Evolutionary conservation across 345 rosid species (phyloP), one percentile per base, ranked within the genome.

Genomic region (Leavenworthia alabamica): DNA sequence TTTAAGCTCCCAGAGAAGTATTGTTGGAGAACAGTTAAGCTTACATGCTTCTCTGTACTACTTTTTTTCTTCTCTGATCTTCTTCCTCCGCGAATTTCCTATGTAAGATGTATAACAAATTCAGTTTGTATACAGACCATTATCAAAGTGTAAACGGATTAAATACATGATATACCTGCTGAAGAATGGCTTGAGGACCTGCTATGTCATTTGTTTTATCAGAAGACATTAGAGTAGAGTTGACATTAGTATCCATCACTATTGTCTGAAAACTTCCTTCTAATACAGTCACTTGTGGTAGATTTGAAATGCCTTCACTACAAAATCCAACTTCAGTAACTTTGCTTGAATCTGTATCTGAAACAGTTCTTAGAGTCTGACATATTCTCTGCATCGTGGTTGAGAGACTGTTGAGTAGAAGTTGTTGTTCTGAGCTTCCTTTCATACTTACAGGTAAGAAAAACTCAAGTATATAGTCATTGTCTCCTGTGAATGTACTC

Each of bases 1-100:
- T 91, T 91, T 49, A 91, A 83, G 75, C 96, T 91, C 69, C 92
- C 95, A 23, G 95, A 79, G 67, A 91, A 91, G 63, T 88, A 80
- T 59, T 86, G 96, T 75, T 83, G 92, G 57, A 91, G 98, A 76
- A 79, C 83, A 58, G 84, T 78, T 79, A 88, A 73, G 83, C 87
- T 93, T 71, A 89, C 96, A 72, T 72, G 82, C 73, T 89, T 93
- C 84, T 89, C 99, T 1, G 88, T 78, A 12, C 86, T 78, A 74
- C 74, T 85, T 77, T 74, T 80, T 80, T 87, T 89, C 74, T 89
- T 93, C 75, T 86, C 93, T 15, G 51, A 82, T 74, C 72, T 75
- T 62, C 77, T 78, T 1, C 67, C 52, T 70, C 73, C 77, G 64
- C 46, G 66, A 48, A 59, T 68, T 7, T 55, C 75, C 99, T 92